phyloP scores from a whole-genome alignment of 83 land plant species.

The Thuja plicata region DNA sequence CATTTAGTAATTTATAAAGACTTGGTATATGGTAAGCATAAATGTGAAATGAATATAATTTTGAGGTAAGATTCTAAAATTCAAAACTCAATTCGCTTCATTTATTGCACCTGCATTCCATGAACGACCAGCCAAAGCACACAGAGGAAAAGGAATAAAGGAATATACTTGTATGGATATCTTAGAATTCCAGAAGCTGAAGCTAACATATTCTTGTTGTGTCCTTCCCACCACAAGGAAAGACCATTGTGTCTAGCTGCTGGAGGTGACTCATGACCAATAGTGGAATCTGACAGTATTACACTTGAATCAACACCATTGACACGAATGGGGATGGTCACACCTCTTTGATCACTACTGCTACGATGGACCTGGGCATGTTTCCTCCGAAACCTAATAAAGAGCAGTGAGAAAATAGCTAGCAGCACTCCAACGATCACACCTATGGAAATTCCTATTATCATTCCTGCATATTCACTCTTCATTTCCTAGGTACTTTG shows the following conservation, averaged over 20 bases:
- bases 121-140: neutral
- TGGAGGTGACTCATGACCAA: constrained; percentile 21
- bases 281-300: constrained; percentile 19
- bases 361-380: neutral
- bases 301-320: constrained; percentile 28
- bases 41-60: neutral
- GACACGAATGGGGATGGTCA: constrained; percentile 21
- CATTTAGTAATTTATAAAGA: neutral
- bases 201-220: neutral
- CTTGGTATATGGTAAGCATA: neutral
- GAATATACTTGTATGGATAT: constrained; percentile 21
- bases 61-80: neutral
- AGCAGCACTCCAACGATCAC: constrained; percentile 15
- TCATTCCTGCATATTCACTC: constrained; percentile 12
- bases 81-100: neutral
- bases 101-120: neutral
- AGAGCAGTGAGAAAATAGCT: constrained; percentile 12
- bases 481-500: neutral
- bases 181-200: constrained; percentile 19
- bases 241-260: constrained; percentile 3
- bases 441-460: constrained; percentile 23
- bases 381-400: neutral
- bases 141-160: neutral
- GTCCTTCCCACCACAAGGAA: constrained; percentile 12
- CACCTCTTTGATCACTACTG: constrained; percentile 5